Conservation (phyloP, 2,329 filamentous ascomycete genomes). For the Ceratocystis albifundus region DNA sequence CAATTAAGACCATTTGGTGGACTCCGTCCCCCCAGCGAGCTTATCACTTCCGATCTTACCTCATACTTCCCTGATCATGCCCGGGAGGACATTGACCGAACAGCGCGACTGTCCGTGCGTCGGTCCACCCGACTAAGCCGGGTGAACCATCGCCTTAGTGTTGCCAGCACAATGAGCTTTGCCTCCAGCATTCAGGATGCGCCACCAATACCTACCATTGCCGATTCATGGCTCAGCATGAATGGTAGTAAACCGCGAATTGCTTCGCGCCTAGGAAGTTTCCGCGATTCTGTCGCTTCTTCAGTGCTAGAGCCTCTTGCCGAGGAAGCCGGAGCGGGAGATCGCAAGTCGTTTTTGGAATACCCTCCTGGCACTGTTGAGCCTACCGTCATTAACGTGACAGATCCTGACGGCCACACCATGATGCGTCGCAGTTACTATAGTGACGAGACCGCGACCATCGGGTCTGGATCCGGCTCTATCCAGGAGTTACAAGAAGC, state of each 20-base stretch:
- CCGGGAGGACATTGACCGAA: constrained; percentile 88
- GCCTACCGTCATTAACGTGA: constrained; percentile 53
- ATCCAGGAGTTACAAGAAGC: constrained; percentile 76
- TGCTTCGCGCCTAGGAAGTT: constrained; percentile 46
- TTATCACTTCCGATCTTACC: constrained; percentile 90
- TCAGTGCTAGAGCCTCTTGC: constrained; percentile 81
- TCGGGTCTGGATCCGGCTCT: constrained; percentile 52
- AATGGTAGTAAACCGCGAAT: constrained; percentile 28
- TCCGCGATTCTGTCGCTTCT: constrained; percentile 78
- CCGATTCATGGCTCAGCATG: constrained; percentile 71
- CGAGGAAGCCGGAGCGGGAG: constrained; percentile 86
- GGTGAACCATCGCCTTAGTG: constrained; percentile 83
- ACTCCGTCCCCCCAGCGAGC: constrained; percentile 83
- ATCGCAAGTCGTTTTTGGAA: constrained; percentile 92
- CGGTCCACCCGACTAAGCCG: constrained; percentile 84
- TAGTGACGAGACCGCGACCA: constrained; percentile 45
- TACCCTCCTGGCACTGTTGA: constrained; percentile 68
- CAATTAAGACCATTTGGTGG: constrained; percentile 76
- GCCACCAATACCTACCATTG: constrained; percentile 88
- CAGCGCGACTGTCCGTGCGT: constrained; percentile 81
- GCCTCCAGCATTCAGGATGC: constrained; percentile 87
- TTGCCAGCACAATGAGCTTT: constrained; percentile 85
- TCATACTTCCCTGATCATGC: constrained; percentile 96
- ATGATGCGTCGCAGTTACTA: constrained; percentile 64
- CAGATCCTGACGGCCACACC: constrained; percentile 62